Conservation (phyloP, 768 basidiomycete genomes). For the Panus rudis region DNA sequence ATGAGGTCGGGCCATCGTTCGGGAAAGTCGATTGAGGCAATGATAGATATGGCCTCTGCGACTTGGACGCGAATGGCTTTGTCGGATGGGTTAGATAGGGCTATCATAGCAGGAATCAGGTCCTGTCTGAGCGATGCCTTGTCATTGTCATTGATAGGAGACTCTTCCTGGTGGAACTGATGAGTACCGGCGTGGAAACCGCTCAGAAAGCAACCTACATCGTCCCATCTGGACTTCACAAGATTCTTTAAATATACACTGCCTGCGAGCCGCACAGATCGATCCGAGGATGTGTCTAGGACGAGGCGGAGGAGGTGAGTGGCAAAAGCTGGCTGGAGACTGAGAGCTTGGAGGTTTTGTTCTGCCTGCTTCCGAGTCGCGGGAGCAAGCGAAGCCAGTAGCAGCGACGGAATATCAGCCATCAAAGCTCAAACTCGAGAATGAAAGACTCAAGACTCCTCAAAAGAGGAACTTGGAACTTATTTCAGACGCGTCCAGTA, state of each 20-base stretch:
- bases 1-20: conserved; percentile 81
- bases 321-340: conserved; percentile 72
- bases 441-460: no score
- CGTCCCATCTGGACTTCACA: conserved; percentile 82
- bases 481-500: no score
- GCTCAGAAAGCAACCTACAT: conserved; percentile 41
- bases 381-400: conserved; percentile 67
- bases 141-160: conserved; percentile 64
- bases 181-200: neutral
- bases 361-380: conserved; percentile 75
- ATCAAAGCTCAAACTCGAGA: no score
- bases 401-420: conserved; percentile 62
- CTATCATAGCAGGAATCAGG: conserved; percentile 89
- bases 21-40: conserved; percentile 92
- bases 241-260: conserved; percentile 92
- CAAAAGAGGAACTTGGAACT: no score
- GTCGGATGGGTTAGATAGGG: conserved; percentile 66
- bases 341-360: conserved; percentile 58
- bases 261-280: conserved; percentile 72
- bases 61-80: conserved; percentile 76
- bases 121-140: conserved; percentile 65
- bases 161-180: conserved; percentile 47
- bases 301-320: conserved; percentile 72
- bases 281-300: conserved; percentile 56
- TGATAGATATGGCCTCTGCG: conserved; percentile 87